A percentile compares a stretch with the other conserved stretches of the same genome.
Conservation (phyloP, 1,284 basidiomycete genomes). For the Tetrapyrgos nigripes region DNA sequence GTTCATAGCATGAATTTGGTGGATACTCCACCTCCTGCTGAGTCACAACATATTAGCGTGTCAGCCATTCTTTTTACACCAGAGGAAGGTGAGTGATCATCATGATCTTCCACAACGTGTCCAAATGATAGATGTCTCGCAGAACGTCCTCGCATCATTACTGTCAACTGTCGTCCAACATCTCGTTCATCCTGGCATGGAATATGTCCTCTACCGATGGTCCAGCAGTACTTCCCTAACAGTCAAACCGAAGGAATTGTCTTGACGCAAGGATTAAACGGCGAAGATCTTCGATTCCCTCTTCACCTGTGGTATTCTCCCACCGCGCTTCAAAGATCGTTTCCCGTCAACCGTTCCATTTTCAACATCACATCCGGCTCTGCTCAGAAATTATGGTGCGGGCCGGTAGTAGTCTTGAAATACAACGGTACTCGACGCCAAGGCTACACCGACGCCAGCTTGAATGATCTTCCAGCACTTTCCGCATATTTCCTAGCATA, state of each 20-base stretch:
- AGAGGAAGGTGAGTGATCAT: slow-evolving; percentile 63
- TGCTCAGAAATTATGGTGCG: slow-evolving; percentile 78
- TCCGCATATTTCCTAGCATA: slow-evolving; percentile 85
- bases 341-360: slow-evolving; percentile 75
- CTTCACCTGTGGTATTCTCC: slow-evolving; percentile 81
- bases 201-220: slow-evolving; percentile 70
- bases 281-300: slow-evolving; percentile 78
- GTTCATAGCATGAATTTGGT: slow-evolving; percentile 65
- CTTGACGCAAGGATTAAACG: slow-evolving; percentile 78
- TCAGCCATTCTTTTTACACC: slow-evolving; percentile 77
- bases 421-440: slow-evolving; percentile 82
- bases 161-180: slow-evolving; percentile 70
- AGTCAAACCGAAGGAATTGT: slow-evolving; percentile 65
- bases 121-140: slow-evolving; percentile 14
- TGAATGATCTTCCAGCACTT: slow-evolving; percentile 81
- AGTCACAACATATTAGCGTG: slow-evolving; percentile 67
- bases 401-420: slow-evolving; percentile 80
- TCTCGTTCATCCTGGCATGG: slow-evolving; percentile 67
- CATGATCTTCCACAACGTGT: background rate
- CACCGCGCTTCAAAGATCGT: slow-evolving; percentile 56
- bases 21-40: slow-evolving; percentile 71
- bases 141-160: slow-evolving; percentile 76
- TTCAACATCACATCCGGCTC: slow-evolving; percentile 82
- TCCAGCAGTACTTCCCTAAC: slow-evolving; percentile 65
- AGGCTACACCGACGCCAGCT: slow-evolving; percentile 82